These are phyloP conservation scores for Puccinia horiana DNA, from an alignment of 1,284 basidiomycete genomes.

Conservation along the genomic window DNA sequence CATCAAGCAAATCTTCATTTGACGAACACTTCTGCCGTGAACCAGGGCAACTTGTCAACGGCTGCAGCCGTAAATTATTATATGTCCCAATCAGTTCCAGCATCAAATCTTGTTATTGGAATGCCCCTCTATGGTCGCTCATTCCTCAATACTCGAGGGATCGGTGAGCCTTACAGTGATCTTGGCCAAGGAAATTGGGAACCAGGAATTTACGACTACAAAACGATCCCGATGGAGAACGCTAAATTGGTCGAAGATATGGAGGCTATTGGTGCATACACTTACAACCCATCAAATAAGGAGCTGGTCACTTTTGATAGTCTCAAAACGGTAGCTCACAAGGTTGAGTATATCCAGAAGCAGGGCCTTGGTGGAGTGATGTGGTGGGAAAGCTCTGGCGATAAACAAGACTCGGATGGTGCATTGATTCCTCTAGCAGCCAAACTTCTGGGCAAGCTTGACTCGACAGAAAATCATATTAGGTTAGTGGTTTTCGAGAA, in stretches of 20 bases:
- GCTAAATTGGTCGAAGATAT: conserved; percentile 35
- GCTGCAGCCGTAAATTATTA: conserved; percentile 42
- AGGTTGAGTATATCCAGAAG: conserved; percentile 35
- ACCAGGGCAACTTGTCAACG: conserved; percentile 49
- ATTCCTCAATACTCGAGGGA: conserved; percentile 47
- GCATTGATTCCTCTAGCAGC: conserved; percentile 47
- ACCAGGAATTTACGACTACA: conserved; percentile 49
- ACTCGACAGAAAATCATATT: conserved; percentile 38
- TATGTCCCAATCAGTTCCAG: conserved; percentile 37
- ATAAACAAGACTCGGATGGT: conserved; percentile 24
- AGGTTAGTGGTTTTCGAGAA: conserved; percentile 4
- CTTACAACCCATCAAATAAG: conserved; percentile 35
- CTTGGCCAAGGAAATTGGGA: conserved; percentile 48
- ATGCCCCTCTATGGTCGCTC: conserved; percentile 50
- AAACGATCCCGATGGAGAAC: conserved; percentile 25
- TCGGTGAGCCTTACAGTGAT: conserved; percentile 42
- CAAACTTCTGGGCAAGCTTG: conserved; percentile 41
- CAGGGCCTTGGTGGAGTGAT: conserved; percentile 44
- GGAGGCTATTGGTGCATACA: conserved; percentile 38
- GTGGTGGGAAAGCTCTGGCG: conserved; percentile 50
- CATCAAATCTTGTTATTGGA: conserved; percentile 38
- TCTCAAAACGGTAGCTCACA: conserved; percentile 30
- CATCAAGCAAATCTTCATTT: conserved; percentile 48
- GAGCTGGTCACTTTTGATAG: conserved; percentile 46
- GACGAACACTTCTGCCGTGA: conserved; percentile 16